Evolutionary conservation across 2,329 filamentous ascomycete species (phyloP).

Genomic region (Xylariaceae sp.): DNA sequence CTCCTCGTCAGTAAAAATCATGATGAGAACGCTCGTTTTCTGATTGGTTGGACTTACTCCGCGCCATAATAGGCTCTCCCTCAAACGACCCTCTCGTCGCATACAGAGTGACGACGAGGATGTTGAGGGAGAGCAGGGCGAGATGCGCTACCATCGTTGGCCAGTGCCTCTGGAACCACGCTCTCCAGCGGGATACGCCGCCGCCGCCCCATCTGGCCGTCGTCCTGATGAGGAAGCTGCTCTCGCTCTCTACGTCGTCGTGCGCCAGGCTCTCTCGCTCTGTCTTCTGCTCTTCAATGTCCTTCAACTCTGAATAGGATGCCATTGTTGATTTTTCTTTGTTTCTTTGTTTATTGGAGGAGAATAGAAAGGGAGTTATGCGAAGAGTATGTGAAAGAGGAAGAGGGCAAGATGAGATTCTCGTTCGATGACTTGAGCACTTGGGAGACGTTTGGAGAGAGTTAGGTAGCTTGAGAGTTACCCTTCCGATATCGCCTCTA

Average conservation of each 20-base stretch:
- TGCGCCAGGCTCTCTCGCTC: neutral
- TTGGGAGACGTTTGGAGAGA: too few species aligned
- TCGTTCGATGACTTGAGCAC: too few species aligned
- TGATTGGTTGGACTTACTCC: neutral
- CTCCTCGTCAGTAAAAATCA: neutral
- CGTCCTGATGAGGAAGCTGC: neutral
- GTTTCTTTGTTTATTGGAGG: neutral
- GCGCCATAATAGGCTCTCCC: neutral
- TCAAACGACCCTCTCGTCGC: neutral
- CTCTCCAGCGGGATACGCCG: neutral
- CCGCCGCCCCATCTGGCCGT: neutral
- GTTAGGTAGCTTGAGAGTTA: too few species aligned
- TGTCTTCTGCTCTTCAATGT: neutral
- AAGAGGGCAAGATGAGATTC: too few species aligned
- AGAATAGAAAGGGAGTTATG: neutral
- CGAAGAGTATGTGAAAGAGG: neutral
- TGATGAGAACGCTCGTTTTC: neutral
- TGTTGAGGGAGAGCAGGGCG: neutral
- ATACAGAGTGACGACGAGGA: neutral
- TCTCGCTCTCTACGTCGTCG: neutral
- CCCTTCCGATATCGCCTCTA: too few species aligned
- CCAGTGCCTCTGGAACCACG: neutral
- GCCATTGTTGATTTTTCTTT: neutral
- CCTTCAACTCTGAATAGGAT: neutral
- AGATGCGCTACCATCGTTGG: neutral